Conservation (phyloP, 1,139 yeast species). For the Wickerhamomyces sp. region DNA sequence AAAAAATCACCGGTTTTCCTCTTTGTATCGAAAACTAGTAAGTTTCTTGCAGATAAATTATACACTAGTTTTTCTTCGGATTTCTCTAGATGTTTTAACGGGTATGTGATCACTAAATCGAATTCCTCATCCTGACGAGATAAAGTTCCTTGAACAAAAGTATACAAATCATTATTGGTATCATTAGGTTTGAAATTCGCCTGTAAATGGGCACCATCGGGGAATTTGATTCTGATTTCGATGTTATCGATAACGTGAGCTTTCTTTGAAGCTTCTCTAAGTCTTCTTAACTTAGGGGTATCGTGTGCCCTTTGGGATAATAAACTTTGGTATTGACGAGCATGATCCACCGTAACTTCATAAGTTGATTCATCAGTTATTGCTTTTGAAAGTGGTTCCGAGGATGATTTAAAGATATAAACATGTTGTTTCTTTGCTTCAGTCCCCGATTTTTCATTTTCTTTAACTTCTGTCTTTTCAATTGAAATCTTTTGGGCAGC, state of each 20-base stretch:
- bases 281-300: constrained; percentile 27
- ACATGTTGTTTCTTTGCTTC: constrained; percentile 15
- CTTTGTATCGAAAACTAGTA: constrained; percentile 26
- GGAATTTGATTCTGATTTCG: constrained; percentile 46
- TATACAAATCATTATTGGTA: constrained; percentile 35
- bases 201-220: constrained; percentile 49
- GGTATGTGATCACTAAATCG: constrained; percentile 39
- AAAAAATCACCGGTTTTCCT: constrained; percentile 21
- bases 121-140: constrained; percentile 30
- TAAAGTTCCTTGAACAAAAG: constrained; percentile 28
- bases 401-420: constrained; percentile 18
- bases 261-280: constrained; percentile 12
- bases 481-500: no score
- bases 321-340: constrained; percentile 46
- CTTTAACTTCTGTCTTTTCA: no score
- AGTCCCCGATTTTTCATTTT: background rate
- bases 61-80: constrained; percentile 17
- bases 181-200: constrained; percentile 38
- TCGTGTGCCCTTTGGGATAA: constrained; percentile 37
- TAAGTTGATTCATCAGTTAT: constrained; percentile 28
- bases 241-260: constrained; percentile 21
- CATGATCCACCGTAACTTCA: constrained; percentile 49
- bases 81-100: constrained; percentile 30
- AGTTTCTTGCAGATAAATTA: constrained; percentile 29
- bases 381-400: constrained; percentile 5